Conservation (phyloP, 306 rosid genomes). For the Canavalia gladiata region DNA sequence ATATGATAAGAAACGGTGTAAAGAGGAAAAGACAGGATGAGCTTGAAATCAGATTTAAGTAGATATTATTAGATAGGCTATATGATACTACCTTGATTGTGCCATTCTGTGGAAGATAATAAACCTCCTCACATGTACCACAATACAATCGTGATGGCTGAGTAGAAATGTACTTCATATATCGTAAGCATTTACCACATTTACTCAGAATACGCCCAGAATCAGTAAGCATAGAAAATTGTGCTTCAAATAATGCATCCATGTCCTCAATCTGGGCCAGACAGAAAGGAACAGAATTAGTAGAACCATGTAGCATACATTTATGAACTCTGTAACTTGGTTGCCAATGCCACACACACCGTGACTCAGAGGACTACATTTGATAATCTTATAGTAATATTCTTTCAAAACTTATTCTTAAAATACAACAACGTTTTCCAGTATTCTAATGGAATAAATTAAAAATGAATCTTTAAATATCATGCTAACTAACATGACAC, state of each 20-base stretch:
- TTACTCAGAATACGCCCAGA: slow-evolving; percentile 86
- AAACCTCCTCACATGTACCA: slow-evolving; percentile 88
- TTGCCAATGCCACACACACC: background rate
- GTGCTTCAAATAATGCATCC: slow-evolving; percentile 98
- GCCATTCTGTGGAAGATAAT: slow-evolving; percentile 93
- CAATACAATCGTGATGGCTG: slow-evolving; percentile 93
- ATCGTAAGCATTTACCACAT: slow-evolving; percentile 96
- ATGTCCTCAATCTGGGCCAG: slow-evolving; percentile 87
- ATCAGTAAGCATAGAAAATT: slow-evolving; percentile 85
- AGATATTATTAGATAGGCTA: slow-evolving; percentile 31
- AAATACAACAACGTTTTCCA: background rate
- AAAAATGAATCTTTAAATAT: slow-evolving; percentile 22
- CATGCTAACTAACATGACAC: slow-evolving; percentile 6
- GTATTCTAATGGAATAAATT: slow-evolving; percentile 25
- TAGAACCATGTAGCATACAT: slow-evolving; percentile 39
- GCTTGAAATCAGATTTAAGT: slow-evolving; percentile 26
- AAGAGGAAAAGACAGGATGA: slow-evolving; percentile 25
- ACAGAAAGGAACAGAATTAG: slow-evolving; percentile 42
- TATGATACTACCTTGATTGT: slow-evolving; percentile 73
- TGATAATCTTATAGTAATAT: slow-evolving; percentile 29
- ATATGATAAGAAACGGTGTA: slow-evolving; percentile 21
- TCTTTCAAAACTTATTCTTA: slow-evolving; percentile 16
- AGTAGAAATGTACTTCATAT: slow-evolving; percentile 87
- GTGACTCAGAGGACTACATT: slow-evolving; percentile 18
- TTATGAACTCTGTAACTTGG: slow-evolving; percentile 37